Base-by-base conservation (phyloP, 768 basidiomycete species). In the Lactifluus pinguis region DNA sequence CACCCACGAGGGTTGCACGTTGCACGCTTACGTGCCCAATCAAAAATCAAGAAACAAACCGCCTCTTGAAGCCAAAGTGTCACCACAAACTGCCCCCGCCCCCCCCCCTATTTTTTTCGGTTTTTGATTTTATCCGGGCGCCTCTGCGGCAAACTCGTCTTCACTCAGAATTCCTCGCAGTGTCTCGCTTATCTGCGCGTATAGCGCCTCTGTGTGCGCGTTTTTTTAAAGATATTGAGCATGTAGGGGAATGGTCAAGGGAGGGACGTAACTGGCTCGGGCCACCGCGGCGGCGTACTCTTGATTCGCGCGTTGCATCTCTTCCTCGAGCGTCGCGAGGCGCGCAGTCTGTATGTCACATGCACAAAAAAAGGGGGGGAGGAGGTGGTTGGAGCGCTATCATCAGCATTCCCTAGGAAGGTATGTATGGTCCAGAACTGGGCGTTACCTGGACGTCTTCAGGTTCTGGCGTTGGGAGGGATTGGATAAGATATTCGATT, bases 401-500 rank as follows among this genome's bases (percentile, higher is more conserved):
- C 32, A 11, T 25, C 49, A 21, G 21, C 47, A 56, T 50, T 9
- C 38, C 38, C 1, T 34, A 34, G 32, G 5, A 30, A 1, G 11
- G 14, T 10, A 15, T 19, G 13, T 8, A 6, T n/a, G 34, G 25
- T 25, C 2, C 25, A 25, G 15, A 34, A 45, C 36, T 7, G 8
- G 7, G 44, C 10, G 13, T 25, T 59, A 84, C 90, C 78, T 91
- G 89, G 21, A 78, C 79, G 68, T 88, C 86, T 68, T 90, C 89
- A 2, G 84, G 78, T 69, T 92, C 91, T 2, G 87, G 86, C 42
- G 82, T 83, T 0, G 91, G 92, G 14, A 95, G 72, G 0, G 84
- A 85, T 53, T 87, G 81, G 53, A 95, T 89, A 51, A 95, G 80
- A 67, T 83, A 86, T 67, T 95, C 88, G 45, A 95, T 82, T 71